Percentiles rank a stretch among this genome's conserved stretches.
phyloP scores from a whole-genome alignment of 805 yeast species.

The Groenewaldozyma salmanticensis region DNA sequence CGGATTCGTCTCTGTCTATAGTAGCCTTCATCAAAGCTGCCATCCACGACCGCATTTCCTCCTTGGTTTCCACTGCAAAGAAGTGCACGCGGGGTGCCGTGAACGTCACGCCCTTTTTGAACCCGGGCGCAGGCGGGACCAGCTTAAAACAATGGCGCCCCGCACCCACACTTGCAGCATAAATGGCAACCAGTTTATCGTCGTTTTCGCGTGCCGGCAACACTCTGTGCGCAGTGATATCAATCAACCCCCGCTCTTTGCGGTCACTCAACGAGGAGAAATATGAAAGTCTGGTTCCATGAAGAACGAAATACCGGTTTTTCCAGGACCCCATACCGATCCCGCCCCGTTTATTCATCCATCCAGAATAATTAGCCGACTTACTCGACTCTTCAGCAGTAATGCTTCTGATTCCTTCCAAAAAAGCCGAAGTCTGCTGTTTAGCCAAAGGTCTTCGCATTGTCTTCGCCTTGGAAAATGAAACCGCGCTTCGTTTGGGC shows the following conservation, averaged over 20 bases:
- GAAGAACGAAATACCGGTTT: conserved; percentile 72
- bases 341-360: conserved; percentile 93
- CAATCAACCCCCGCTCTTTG: conserved; percentile 86
- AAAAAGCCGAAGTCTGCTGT: conserved; percentile 34
- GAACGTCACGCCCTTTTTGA: conserved; percentile 86
- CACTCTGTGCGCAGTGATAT: conserved; percentile 89
- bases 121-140: conserved; percentile 97
- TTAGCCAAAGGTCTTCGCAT: conserved; percentile 12
- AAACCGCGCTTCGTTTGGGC: conserved; percentile 1
- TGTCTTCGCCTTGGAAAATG: neutral
- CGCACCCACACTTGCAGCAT: conserved; percentile 88
- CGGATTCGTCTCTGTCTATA: conserved; percentile 86
- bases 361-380: conserved; percentile 73
- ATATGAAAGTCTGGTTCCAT: conserved; percentile 88
- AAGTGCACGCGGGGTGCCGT: conserved; percentile 94
- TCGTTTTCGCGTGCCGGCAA: conserved; percentile 68
- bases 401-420: conserved; percentile 72
- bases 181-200: conserved; percentile 74
- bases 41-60: conserved; percentile 93
- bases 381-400: conserved; percentile 71
- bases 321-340: conserved; percentile 87
- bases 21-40: conserved; percentile 92
- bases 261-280: conserved; percentile 69
- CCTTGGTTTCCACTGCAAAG: conserved; percentile 86
- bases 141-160: conserved; percentile 86